phyloP scores from a whole-genome alignment of 2,329 filamentous ascomycete species.

The Aciculosporium take region DNA sequence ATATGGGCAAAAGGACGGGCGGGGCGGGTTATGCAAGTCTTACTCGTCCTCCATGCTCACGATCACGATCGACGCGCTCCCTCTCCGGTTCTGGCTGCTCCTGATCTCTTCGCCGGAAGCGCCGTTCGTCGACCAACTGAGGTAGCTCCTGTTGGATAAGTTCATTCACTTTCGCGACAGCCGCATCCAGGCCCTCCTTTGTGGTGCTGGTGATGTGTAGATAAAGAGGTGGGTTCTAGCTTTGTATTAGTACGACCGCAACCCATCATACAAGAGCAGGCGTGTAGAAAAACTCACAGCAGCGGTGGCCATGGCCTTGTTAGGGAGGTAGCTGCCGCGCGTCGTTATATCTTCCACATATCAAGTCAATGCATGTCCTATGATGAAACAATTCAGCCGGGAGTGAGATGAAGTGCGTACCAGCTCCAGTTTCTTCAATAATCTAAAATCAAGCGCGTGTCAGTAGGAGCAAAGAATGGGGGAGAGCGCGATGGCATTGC shows the following conservation, averaged over 20 bases:
- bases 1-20: background rate
- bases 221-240: slow-evolving; percentile 79
- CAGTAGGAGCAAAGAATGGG: slow-evolving; percentile 92
- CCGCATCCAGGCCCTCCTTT: slow-evolving; percentile 82
- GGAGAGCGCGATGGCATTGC: slow-evolving; percentile 35
- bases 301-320: slow-evolving; percentile 92
- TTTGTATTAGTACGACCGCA: background rate
- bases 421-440: slow-evolving; percentile 98
- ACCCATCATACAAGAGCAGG: background rate
- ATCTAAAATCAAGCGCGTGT: slow-evolving; percentile 88
- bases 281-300: slow-evolving; percentile 47
- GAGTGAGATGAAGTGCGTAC: slow-evolving; percentile 53
- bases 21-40: slow-evolving; percentile 11
- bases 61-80: slow-evolving; percentile 46
- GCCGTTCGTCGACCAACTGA: slow-evolving; percentile 84
- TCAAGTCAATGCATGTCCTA: slow-evolving; percentile 39
- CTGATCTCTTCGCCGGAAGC: slow-evolving; percentile 72
- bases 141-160: slow-evolving; percentile 93
- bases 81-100: slow-evolving; percentile 62
- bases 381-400: slow-evolving; percentile 10
- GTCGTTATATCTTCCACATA: slow-evolving; percentile 90
- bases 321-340: slow-evolving; percentile 88
- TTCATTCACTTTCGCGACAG: slow-evolving; percentile 79
- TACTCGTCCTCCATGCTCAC: slow-evolving; percentile 66
- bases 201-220: slow-evolving; percentile 88